These are phyloP conservation scores for Pinus taeda DNA, from an alignment of 75 land plant genomes.

Conservation along the genomic window DNA sequence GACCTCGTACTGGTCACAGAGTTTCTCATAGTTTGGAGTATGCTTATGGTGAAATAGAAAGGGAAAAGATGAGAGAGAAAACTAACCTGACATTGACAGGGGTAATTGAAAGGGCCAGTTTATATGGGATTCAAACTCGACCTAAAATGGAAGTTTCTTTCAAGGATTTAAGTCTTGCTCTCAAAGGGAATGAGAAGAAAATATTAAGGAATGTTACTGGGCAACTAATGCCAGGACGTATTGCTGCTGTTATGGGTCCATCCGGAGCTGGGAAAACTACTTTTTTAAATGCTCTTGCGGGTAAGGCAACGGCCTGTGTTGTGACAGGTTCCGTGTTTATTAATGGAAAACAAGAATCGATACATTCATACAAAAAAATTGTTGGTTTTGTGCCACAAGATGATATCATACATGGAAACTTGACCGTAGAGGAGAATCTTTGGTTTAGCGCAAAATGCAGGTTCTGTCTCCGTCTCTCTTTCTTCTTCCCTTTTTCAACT, in stretches of 20 bases:
- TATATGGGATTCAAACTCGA: constrained; percentile 32
- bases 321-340: constrained; percentile 66
- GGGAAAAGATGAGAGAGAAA: constrained; percentile 68
- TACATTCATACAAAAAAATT: constrained; percentile 81
- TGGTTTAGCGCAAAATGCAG: constrained; percentile 93
- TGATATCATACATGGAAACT: constrained; percentile 96
- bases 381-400: constrained; percentile 98
- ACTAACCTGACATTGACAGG: constrained; percentile 46
- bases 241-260: constrained; percentile 96
- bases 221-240: constrained; percentile 79
- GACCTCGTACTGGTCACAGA: constrained; percentile 33
- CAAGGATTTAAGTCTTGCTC: constrained; percentile 68
- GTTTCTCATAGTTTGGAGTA: constrained; percentile 79
- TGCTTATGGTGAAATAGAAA: constrained; percentile 92
- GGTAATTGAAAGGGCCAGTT: constrained; percentile 52
- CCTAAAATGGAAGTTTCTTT: constrained; percentile 74
- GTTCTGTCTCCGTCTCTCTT: constrained; percentile 21
- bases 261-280: constrained; percentile 99
- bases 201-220: constrained; percentile 84
- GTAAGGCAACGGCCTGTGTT: constrained; percentile 65
- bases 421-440: constrained; percentile 96
- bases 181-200: constrained; percentile 76
- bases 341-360: constrained; percentile 79
- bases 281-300: constrained; percentile 85
- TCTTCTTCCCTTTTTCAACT: background rate